Base-by-base conservation (phyloP, 371 early-diverging fungal genomes). In the Blakeslea trispora region DNA sequence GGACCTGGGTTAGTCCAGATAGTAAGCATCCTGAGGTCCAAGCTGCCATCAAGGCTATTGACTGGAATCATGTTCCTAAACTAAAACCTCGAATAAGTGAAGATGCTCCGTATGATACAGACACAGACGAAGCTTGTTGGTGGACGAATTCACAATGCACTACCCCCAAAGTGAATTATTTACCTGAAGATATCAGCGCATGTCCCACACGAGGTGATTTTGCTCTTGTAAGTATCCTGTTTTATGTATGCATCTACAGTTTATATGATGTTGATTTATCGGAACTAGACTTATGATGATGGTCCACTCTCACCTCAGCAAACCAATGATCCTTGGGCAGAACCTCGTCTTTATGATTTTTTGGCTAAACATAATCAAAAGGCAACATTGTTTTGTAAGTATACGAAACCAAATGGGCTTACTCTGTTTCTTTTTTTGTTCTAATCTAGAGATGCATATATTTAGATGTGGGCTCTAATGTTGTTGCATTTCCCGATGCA, bases 281-380 rank as follows among this genome's bases (percentile, higher is more conserved):
- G 7, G 3, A 28, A 5, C 5, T 28, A 28, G 28, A 28, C 28
- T 5, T 77, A 65, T 47, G 77, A 77, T 34, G 77, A 77, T 50
- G 77, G 77, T 24, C 77, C 77, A n/a, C 67, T 65, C 37, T 69
- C 71, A 22, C 53, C 51, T 8, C 22, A 50, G 7, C 50, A 50
- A 17, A 41, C 51, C 6, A 57, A 50, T 17, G 51, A 61, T 50
- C 37, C 53, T 28, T 71, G 55, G 37, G 66, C 72, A 37, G 74
- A 73, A 44, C 77, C 77, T 22, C 35, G 59, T 10, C 58, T 77
- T 19, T 77, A 77, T 55, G 67, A 77, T 43, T 77, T 72, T 44
- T 64, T 77, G 50, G 59, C 53, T 10, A 2, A 2, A 10, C 10
- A 57, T 17, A 53, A 72, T 43, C 45, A 45, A 28, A 50, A 52